Base-by-base conservation (phyloP, 768 basidiomycete species). In the Tylopilus intermedius region DNA sequence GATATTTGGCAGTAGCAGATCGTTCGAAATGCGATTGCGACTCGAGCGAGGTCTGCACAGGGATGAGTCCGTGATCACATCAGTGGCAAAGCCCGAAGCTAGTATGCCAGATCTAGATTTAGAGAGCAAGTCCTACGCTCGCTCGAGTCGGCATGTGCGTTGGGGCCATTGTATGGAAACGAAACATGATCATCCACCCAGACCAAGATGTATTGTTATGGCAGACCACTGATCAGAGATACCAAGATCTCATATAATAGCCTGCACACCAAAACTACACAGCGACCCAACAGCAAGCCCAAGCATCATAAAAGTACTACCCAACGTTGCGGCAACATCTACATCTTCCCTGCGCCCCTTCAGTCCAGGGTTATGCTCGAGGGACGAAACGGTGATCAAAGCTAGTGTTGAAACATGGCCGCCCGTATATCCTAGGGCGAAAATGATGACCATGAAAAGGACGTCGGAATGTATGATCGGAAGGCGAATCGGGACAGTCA, bases 281-380 rank as follows among this genome's bases (percentile, higher is more conserved):
- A 88, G 64, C 65, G 90, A 89, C 1, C 93, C 92, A 1, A 83
- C 45, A 10, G 79, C 82, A 49, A 94, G 71, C 3, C 91, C 91
- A 4, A 81, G 84, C 2, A 90, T 83, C 3, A 94, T 66, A 55
- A 79, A 88, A 70, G 93, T 92, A 60, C 78, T 83, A 8, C 81
- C 82, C 14, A 94, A 76, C 0, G 86, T 88, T 4, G 90, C 91
- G 5, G 89, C 90, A 8, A 87, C 77, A 60, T 94, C 90, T n/a
- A 92, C 86, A 63, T 93, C 88, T 53, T 88, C 85, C 47, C 75
- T 74, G 45, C 79, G 73, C 1, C 84, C 83, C 91, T 84, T 54
- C 83, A 80, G 3, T 87, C 45, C 21, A 9, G 51, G 51, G 18
- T 52, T 52, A 21, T 47, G 30, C 51, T 52, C 39, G 38, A 41